Conservation (phyloP, 2,329 filamentous ascomycete species). For the Pseudocercospora eumusae region DNA sequence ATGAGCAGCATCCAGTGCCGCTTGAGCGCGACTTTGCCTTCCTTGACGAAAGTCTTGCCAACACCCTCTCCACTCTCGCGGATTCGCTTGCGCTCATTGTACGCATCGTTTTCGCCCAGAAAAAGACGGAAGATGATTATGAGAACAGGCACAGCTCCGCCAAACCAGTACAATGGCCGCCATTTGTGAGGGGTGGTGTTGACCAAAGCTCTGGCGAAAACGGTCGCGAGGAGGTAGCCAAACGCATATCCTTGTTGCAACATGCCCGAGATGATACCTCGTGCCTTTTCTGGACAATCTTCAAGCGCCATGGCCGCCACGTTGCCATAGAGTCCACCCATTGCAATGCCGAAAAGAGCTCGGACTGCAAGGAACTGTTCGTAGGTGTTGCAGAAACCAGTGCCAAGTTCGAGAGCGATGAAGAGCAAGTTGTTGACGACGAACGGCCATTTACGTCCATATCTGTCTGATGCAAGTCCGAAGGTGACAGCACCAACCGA, state of each 20-base stretch:
- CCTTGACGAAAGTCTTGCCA: conserved; percentile 67
- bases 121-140: conserved; percentile 77
- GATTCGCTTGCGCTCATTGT: conserved; percentile 65
- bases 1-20: conserved; percentile 77
- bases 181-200: conserved; percentile 77
- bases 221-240: conserved; percentile 59
- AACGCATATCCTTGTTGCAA: conserved; percentile 66
- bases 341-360: conserved; percentile 64
- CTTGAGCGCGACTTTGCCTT: conserved; percentile 76
- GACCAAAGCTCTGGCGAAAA: conserved; percentile 59
- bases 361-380: conserved; percentile 60
- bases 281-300: conserved; percentile 60
- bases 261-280: conserved; percentile 63
- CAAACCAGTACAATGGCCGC: conserved; percentile 89
- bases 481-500: conserved; percentile 61
- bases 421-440: conserved; percentile 63
- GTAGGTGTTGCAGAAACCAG: conserved; percentile 61
- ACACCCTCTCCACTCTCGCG: conserved; percentile 62
- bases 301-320: conserved; percentile 63
- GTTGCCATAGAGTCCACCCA: conserved; percentile 65
- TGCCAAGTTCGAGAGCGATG: conserved; percentile 61
- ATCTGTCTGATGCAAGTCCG: conserved; percentile 45
- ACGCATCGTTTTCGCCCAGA: conserved; percentile 77
- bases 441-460: conserved; percentile 50
- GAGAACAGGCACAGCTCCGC: conserved; percentile 73